These are phyloP conservation scores for Neoascochyta sp. DNA, from an alignment of 2,329 filamentous ascomycete genomes.

Conservation along the genomic window DNA sequence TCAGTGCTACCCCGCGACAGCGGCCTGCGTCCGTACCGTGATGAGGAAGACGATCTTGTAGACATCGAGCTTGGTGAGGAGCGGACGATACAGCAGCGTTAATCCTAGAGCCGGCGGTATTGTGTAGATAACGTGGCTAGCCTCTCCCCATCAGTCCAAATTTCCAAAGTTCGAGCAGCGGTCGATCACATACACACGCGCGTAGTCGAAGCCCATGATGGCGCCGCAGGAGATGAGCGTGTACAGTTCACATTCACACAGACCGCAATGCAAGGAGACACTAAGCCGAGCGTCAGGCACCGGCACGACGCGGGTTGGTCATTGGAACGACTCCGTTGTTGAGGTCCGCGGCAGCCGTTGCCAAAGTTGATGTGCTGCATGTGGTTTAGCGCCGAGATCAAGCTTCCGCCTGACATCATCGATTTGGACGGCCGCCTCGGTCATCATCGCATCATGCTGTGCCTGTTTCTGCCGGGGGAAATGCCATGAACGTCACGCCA, in stretches of 20 bases:
- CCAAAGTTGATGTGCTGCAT: too few relatives aligned
- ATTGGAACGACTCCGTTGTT: too few relatives aligned
- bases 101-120: constrained; percentile 60
- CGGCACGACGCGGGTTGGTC: constrained; percentile 5
- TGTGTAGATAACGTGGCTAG: constrained; percentile 63
- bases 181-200: constrained; percentile 53
- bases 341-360: too few relatives aligned
- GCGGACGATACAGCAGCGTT: constrained; percentile 57
- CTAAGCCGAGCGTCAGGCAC: constrained; percentile 15
- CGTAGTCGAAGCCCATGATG: constrained; percentile 59
- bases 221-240: constrained; percentile 4
- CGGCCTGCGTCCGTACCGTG: constrained; percentile 34
- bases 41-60: constrained; percentile 62
- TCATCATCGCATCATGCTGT: constrained; percentile 5
- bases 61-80: constrained; percentile 59
- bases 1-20: too few relatives aligned
- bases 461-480: constrained; percentile 1
- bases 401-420: constrained; percentile 29
- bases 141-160: constrained; percentile 11
- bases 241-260: constrained; percentile 3
- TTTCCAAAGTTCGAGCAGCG: constrained; percentile 1
- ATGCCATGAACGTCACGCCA: too few relatives aligned
- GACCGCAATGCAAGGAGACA: constrained; percentile 15
- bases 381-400: constrained; percentile 12
- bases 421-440: constrained; percentile 7